These are phyloP conservation scores for Nemania sp. DNA, from an alignment of 2,329 filamentous ascomycete genomes.

Conservation along the genomic window DNA sequence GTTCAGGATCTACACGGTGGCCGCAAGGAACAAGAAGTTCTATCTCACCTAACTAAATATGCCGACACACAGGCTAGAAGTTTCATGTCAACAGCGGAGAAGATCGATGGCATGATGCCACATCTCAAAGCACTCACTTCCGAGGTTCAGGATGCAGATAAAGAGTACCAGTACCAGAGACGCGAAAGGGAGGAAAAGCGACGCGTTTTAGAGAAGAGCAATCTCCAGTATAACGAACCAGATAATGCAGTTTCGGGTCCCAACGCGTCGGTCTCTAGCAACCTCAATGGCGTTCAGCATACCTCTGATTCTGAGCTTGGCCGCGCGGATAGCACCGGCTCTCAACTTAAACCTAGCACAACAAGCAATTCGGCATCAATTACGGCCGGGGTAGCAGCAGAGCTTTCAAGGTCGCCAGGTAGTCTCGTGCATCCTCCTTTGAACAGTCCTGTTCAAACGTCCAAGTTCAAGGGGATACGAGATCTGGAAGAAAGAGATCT, in stretches of 20 bases:
- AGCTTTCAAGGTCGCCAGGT: constrained; percentile 69
- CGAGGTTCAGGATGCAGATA: constrained; percentile 93
- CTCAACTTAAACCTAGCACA: constrained; percentile 69
- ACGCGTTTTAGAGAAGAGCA: constrained; percentile 88
- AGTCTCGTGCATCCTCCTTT: constrained; percentile 61
- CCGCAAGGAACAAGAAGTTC: constrained; percentile 96
- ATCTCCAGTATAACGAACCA: constrained; percentile 76
- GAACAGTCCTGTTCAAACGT: constrained; percentile 63
- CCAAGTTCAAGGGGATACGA: constrained; percentile 89
- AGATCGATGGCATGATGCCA: constrained; percentile 86
- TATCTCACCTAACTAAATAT: constrained; percentile 94
- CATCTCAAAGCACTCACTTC: constrained; percentile 88
- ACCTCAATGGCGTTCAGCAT: constrained; percentile 61
- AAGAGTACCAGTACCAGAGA: constrained; percentile 94
- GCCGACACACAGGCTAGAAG: constrained; percentile 89
- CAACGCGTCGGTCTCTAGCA: constrained; percentile 51
- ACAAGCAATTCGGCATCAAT: constrained; percentile 58
- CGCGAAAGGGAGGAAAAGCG: constrained; percentile 97
- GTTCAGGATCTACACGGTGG: constrained; percentile 99
- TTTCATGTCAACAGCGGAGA: constrained; percentile 86
- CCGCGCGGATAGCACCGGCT: constrained; percentile 79
- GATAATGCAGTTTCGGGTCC: constrained; percentile 65
- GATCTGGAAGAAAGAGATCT: constrained; percentile 88
- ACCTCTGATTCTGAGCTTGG: constrained; percentile 77
- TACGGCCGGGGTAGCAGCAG: constrained; percentile 52